Evolutionary conservation across 1,139 yeast genomes (phyloP).

Genomic region (Diutina mesorugosa): DNA sequence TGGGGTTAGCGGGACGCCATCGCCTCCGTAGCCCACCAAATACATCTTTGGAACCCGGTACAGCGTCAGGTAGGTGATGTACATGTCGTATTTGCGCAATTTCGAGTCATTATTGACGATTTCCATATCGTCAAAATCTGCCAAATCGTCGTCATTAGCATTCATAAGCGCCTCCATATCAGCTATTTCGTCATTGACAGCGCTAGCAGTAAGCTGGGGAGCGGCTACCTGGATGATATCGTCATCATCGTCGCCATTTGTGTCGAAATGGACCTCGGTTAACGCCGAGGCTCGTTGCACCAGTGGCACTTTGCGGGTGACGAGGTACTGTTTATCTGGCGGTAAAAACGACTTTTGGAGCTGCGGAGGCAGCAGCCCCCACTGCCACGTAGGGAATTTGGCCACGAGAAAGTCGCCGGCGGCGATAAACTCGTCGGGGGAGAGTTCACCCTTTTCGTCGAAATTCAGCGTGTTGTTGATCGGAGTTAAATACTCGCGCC

Average conservation of each 20-base stretch:
- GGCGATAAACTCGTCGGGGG: constrained; percentile 83
- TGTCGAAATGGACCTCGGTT: constrained; percentile 19
- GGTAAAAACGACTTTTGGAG: constrained; percentile 66
- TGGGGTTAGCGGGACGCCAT: constrained; percentile 81
- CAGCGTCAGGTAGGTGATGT: constrained; percentile 86
- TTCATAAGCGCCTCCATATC: constrained; percentile 8
- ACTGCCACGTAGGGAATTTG: constrained; percentile 95
- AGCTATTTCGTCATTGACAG: constrained; percentile 4
- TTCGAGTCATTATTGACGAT: constrained; percentile 17
- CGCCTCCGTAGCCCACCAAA: constrained; percentile 71
- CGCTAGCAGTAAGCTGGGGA: not conserved
- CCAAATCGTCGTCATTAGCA: constrained; percentile 14
- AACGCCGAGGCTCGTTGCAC: constrained; percentile 58
- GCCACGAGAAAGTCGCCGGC: constrained; percentile 90
- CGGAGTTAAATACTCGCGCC: constrained; percentile 90
- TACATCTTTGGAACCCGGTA: constrained; percentile 94
- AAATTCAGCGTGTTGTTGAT: constrained; percentile 75
- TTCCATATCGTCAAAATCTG: constrained; percentile 21
- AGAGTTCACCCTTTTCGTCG: constrained; percentile 74
- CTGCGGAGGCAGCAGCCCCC: constrained; percentile 64
- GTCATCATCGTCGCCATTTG: constrained; percentile 3
- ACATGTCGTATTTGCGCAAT: constrained; percentile 66
- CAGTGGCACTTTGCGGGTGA: constrained; percentile 84
- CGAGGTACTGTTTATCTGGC: constrained; percentile 69
- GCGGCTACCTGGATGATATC: not conserved